Evolutionary conservation across 129 eudicot genomes (phyloP).

Genomic region (Ambrosia trifida): DNA sequence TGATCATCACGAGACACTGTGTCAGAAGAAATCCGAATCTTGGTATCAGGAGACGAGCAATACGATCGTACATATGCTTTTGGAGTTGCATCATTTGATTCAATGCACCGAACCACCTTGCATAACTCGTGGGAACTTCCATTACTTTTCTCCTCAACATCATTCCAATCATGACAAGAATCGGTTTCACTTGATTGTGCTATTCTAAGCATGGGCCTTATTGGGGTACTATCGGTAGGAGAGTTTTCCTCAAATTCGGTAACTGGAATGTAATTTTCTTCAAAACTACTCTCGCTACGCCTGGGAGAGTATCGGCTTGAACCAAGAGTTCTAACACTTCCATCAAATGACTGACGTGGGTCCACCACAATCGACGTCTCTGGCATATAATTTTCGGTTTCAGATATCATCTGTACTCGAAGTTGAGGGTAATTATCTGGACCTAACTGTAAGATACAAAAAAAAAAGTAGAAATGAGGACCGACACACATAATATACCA

Average conservation of each 20-base stretch:
- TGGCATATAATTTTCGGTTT: conserved; percentile 30
- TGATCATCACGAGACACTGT: conserved; percentile 27
- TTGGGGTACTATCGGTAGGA: conserved; percentile 35
- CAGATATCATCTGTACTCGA: conserved; percentile 55
- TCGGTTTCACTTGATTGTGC: conserved; percentile 52
- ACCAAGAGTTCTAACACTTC: conserved; percentile 39
- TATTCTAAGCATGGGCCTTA: conserved; percentile 42
- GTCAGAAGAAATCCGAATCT: conserved; percentile 28
- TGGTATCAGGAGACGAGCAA: conserved; percentile 37
- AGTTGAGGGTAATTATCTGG: conserved; percentile 56
- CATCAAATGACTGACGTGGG: conserved; percentile 45
- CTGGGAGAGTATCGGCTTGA: conserved; percentile 51
- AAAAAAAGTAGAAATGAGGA: conserved; percentile 24
- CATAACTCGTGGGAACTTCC: conserved; percentile 56
- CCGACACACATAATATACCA: neutral
- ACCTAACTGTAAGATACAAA: conserved; percentile 47
- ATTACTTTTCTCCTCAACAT: conserved; percentile 51
- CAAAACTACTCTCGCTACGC: conserved; percentile 58
- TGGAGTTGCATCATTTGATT: conserved; percentile 37
- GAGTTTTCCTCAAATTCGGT: conserved; percentile 57
- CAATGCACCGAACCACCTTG: conserved; percentile 83
- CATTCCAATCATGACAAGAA: conserved; percentile 54
- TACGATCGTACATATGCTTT: conserved; percentile 28
- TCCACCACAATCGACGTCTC: conserved; percentile 40
- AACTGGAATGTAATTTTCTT: conserved; percentile 45